These are phyloP conservation scores for Aspergillus saccharolyticus DNA, from an alignment of 495 filamentous ascomycete genomes.

Conservation along the genomic window DNA sequence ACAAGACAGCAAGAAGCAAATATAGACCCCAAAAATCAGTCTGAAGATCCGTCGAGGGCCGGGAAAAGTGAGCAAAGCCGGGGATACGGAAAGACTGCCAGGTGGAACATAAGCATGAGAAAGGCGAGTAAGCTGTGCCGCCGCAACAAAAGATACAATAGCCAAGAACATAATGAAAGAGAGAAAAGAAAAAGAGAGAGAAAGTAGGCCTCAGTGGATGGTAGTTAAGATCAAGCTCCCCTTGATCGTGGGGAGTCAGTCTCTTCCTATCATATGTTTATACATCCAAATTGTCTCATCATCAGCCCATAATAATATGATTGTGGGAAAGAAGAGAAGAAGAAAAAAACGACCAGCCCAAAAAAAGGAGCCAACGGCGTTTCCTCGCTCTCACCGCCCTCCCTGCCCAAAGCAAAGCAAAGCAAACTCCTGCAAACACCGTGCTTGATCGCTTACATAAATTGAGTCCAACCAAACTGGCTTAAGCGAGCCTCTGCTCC, in stretches of 20 bases:
- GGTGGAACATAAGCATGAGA: too few relatives aligned
- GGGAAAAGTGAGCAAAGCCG: background rate
- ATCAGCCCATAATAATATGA: slow-evolving; percentile 40
- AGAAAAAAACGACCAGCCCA: slow-evolving; percentile 8
- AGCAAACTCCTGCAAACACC: too few relatives aligned
- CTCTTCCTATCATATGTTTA: slow-evolving; percentile 58
- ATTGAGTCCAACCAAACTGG: too few relatives aligned
- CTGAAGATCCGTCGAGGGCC: background rate
- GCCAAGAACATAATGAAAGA: slow-evolving; percentile 9
- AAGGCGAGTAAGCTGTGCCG: too few relatives aligned
- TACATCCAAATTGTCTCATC: slow-evolving; percentile 49
- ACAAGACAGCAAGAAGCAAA: background rate
- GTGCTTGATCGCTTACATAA: slow-evolving; percentile 18
- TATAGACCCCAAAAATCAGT: background rate
- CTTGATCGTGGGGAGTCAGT: slow-evolving; percentile 41
- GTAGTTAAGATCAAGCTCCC: slow-evolving; percentile 50
- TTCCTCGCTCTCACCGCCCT: slow-evolving; percentile 1
- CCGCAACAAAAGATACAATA: too few relatives aligned
- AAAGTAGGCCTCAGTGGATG: slow-evolving; percentile 41
- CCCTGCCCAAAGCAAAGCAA: too few relatives aligned
- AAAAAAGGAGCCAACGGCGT: slow-evolving; percentile 10
- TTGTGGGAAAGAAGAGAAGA: slow-evolving; percentile 21
- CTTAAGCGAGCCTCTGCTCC: background rate
- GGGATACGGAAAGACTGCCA: too few relatives aligned
- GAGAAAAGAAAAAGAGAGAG: slow-evolving; percentile 7